Conservation (phyloP, 805 yeast species). For the Kodamaea fukazawae region DNA sequence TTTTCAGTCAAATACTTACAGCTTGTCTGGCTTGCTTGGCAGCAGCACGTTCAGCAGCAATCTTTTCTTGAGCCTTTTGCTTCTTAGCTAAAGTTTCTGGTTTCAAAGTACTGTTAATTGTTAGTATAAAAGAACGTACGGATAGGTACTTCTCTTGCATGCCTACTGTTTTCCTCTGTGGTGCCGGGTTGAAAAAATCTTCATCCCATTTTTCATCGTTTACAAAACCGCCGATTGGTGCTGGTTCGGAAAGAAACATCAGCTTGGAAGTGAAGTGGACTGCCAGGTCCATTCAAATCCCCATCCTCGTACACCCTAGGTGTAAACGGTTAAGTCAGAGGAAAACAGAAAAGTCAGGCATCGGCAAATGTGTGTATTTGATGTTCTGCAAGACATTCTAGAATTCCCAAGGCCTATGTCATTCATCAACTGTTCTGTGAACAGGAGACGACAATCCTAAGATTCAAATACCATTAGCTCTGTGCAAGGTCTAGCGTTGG, state of each 20-base stretch:
- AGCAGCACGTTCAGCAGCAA: constrained; percentile 74
- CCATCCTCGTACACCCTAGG: constrained; percentile 18
- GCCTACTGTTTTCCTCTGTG: no score
- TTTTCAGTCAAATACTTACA: constrained; percentile 55
- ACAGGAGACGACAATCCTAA: constrained; percentile 2
- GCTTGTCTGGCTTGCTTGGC: constrained; percentile 74
- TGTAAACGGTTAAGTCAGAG: constrained; percentile 30
- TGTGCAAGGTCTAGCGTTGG: constrained; percentile 1
- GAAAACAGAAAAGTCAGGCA: constrained; percentile 45
- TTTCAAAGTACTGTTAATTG: constrained; percentile 43
- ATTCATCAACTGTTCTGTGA: constrained; percentile 1
- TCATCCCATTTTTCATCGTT: neutral
- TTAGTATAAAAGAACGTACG: constrained; percentile 19
- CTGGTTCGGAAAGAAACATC: constrained; percentile 23
- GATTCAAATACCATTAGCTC: constrained; percentile 1
- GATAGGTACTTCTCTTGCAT: neutral
- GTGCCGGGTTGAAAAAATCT: constrained; percentile 2
- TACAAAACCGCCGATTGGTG: constrained; percentile 9
- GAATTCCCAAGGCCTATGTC: constrained; percentile 32
- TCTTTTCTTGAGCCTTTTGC: constrained; percentile 74
- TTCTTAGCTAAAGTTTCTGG: constrained; percentile 89
- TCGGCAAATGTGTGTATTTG: constrained; percentile 29
- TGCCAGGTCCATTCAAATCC: constrained; percentile 39
- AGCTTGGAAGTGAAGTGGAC: constrained; percentile 32
- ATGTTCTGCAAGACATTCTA: constrained; percentile 41